A percentile compares a stretch with the other conserved stretches of the same genome.
Evolutionary conservation across 2,329 filamentous ascomycete genomes (phyloP).

Genomic region (Aspergillus eucalypticola): DNA sequence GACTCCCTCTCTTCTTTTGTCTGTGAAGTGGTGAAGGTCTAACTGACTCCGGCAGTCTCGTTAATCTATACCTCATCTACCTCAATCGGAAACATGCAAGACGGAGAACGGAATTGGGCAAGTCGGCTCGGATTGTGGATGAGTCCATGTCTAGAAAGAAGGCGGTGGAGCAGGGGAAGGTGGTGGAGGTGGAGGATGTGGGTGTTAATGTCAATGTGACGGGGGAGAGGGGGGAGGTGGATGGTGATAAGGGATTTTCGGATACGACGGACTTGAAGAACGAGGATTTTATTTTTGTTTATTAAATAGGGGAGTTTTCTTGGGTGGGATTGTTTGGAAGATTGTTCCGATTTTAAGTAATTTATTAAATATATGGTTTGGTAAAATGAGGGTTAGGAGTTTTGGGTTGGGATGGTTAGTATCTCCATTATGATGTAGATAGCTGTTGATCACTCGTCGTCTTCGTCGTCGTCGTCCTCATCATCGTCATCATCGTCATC

Average conservation of each 20-base stretch:
- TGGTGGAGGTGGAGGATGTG: conserved; percentile 11
- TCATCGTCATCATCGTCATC: too few relatives aligned
- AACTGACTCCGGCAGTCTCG: conserved; percentile 19
- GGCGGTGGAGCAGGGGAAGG: conserved; percentile 10
- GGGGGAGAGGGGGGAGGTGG: not conserved
- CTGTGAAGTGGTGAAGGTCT: not conserved
- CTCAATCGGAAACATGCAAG: conserved; percentile 34
- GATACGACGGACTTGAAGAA: conserved; percentile 21
- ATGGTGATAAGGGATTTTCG: conserved; percentile 16
- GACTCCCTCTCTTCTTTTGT: not conserved
- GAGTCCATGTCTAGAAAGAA: conserved; percentile 37
- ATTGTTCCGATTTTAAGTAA: not conserved
- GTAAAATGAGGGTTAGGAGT: too few relatives aligned
- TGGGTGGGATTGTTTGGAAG: too few relatives aligned
- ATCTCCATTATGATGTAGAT: too few relatives aligned
- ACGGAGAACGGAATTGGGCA: conserved; percentile 32
- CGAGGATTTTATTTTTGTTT: conserved; percentile 24
- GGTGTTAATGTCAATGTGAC: not conserved
- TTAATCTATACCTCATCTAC: conserved; percentile 32
- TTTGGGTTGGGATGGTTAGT: too few relatives aligned
- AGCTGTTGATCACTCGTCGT: too few relatives aligned
- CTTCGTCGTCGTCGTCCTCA: too few relatives aligned
- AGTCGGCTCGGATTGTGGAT: conserved; percentile 30
- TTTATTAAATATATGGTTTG: too few relatives aligned
- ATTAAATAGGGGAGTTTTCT: not conserved